Evolutionary conservation across 2,329 filamentous ascomycete species (phyloP), one percentile per base, ranked within the genome.

Genomic region (Tolypocladium ovalisporum): DNA sequence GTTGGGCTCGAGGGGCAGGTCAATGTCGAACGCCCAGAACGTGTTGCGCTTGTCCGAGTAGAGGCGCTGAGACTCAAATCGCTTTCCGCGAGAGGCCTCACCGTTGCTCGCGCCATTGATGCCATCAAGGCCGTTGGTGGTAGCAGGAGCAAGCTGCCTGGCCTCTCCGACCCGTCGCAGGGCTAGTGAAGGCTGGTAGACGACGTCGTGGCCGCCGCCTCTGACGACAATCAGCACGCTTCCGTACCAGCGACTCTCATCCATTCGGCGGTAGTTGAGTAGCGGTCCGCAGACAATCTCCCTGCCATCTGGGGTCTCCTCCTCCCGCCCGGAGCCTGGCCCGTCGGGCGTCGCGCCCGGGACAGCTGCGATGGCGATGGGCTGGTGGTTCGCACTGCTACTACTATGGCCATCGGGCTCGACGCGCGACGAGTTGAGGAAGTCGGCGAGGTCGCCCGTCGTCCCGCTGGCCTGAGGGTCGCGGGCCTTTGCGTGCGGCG

Each of bases 11-110:
- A 99, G 82, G 61, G 92, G 88, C 40, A 96, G 83, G 63, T 85
- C 80, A 36, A 99, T 71, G 64, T 88, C 87, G 73, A 97, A 99
- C 58, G 87, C 82, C 94, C 94, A 99, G 71, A 99, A 99, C 0
- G 93, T 97, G 79, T 86, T 75, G 73, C 80, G 74, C 53, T 74
- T 71, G 65, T 87, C 79, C 68, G 87, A 81, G 84, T 87, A 75
- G 73, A 93, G 68, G 79, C 80, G 74, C 72, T 76, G 67, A 47
- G 65, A 63, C 52, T 70, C 63, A 55, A 68, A 59, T 19, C 64
- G 69, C 53, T 44, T 60, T 76, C 81, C 80, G 79, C 75, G 9
- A 7, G 44, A 65, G 56, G 78, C 70, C 0, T 67, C 69, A 56
- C 60, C 63, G 27, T 29, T 47, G 42, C 65, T 66, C 34, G 60